Evolutionary conservation across 176 grass and related monocot genomes (phyloP).

Genomic region (Triticum timopheevii): DNA sequence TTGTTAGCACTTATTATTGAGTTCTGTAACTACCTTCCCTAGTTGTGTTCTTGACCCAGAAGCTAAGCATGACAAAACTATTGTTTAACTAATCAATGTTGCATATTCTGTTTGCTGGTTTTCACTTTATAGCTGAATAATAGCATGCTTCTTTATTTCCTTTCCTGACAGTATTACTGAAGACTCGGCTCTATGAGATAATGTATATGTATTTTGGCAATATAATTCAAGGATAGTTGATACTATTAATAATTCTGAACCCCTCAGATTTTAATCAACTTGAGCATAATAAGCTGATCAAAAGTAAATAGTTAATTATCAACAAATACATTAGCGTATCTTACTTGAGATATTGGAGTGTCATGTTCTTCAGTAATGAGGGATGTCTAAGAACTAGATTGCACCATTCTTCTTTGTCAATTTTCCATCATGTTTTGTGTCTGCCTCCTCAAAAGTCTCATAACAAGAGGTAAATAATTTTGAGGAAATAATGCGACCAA

Average conservation of each 20-base stretch:
- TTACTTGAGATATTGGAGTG: constrained; percentile 63
- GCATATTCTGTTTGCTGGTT: neutral
- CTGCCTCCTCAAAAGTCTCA: constrained; percentile 56
- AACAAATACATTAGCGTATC: constrained; percentile 20
- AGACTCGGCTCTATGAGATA: neutral
- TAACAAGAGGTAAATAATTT: constrained; percentile 23
- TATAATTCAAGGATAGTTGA: neutral
- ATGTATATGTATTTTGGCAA: neutral
- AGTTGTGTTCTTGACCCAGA: neutral
- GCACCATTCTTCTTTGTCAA: constrained; percentile 68
- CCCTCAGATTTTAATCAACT: neutral
- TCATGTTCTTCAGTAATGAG: constrained; percentile 65
- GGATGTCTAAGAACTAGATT: constrained; percentile 60
- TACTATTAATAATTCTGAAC: neutral
- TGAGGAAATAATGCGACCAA: neutral
- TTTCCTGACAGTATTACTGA: neutral
- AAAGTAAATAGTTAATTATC: neutral
- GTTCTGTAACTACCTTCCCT: neutral
- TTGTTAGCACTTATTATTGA: neutral
- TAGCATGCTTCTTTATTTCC: neutral
- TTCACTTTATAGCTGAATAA: neutral
- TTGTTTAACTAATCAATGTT: neutral
- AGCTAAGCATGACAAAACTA: neutral
- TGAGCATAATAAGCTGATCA: neutral
- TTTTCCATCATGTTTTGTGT: constrained; percentile 68